phyloP scores from a whole-genome alignment of 768 basidiomycete species.

The Russula griseocarnosa region DNA sequence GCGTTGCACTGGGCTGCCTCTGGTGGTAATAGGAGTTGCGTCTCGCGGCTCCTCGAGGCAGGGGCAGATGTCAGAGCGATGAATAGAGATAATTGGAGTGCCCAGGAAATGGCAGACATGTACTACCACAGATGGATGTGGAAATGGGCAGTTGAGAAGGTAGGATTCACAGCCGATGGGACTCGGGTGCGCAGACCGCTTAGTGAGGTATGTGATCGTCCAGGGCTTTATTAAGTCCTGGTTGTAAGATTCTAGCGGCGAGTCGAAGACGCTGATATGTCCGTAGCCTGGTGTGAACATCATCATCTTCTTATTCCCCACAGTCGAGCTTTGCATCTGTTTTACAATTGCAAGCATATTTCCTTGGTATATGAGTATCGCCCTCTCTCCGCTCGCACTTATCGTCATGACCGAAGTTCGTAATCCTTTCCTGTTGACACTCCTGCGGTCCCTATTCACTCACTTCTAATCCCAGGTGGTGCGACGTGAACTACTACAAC shows the following conservation, averaged over 20 bases:
- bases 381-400: neutral
- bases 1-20: conserved; percentile 95
- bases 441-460: neutral
- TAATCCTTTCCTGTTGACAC: too few species aligned
- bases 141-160: conserved; percentile 54
- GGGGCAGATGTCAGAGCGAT: conserved; percentile 61
- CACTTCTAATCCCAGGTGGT: neutral
- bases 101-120: too few species aligned
- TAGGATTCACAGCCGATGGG: conserved; percentile 73
- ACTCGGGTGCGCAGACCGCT: conserved; percentile 59
- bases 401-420: neutral
- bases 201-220: conserved; percentile 51
- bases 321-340: neutral
- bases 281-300: conserved; percentile 9
- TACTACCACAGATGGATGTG: too few species aligned
- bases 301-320: conserved; percentile 6
- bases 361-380: conserved; percentile 8
- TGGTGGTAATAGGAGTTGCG: conserved; percentile 78
- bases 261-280: neutral
- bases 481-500: neutral
- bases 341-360: conserved; percentile 7
- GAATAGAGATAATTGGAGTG: too few species aligned
- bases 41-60: conserved; percentile 75
- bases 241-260: too few species aligned
- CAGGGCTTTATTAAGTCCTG: too few species aligned